phyloP scores from a whole-genome alignment of 2,329 filamentous ascomycete genomes.

The Cladophialophora psammophila region DNA sequence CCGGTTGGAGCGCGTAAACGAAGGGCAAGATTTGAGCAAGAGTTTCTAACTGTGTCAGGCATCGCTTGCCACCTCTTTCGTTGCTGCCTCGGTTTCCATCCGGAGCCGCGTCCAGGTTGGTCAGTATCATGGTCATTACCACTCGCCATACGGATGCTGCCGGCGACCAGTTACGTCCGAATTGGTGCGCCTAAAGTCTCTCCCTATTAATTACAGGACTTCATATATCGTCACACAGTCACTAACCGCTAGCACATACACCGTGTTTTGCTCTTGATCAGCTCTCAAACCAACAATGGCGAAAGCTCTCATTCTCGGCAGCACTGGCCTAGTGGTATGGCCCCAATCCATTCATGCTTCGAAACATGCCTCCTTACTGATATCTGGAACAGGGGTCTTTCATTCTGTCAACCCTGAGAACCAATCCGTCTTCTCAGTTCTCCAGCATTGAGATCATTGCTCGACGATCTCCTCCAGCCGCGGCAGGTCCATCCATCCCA shows the following conservation, averaged over 20 bases:
- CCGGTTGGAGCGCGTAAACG: no score
- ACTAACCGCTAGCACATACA: neutral
- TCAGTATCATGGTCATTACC: neutral
- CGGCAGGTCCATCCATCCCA: conserved; percentile 64
- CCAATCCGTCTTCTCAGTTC: conserved; percentile 45
- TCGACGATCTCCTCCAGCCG: conserved; percentile 49
- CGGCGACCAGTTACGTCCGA: neutral
- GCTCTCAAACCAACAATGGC: conserved; percentile 46
- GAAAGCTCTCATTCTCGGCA: conserved; percentile 54
- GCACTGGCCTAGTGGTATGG: conserved; percentile 60
- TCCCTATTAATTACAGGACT: neutral
- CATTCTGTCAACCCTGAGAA: conserved; percentile 68
- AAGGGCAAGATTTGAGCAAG: neutral
- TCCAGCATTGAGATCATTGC: conserved; percentile 55
- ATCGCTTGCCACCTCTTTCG: neutral
- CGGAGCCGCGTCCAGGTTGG: neutral
- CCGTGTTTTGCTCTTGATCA: neutral
- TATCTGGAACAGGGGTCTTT: conserved; percentile 65
- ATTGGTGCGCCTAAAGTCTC: neutral
- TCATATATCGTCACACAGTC: neutral
- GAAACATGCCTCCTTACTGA: conserved; percentile 17
- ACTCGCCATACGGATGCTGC: neutral
- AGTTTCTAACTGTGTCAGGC: neutral
- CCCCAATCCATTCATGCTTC: conserved; percentile 22
- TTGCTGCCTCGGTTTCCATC: neutral